Evolutionary conservation across 768 basidiomycete species (phyloP).

Genomic region (Phallus indusiatus): DNA sequence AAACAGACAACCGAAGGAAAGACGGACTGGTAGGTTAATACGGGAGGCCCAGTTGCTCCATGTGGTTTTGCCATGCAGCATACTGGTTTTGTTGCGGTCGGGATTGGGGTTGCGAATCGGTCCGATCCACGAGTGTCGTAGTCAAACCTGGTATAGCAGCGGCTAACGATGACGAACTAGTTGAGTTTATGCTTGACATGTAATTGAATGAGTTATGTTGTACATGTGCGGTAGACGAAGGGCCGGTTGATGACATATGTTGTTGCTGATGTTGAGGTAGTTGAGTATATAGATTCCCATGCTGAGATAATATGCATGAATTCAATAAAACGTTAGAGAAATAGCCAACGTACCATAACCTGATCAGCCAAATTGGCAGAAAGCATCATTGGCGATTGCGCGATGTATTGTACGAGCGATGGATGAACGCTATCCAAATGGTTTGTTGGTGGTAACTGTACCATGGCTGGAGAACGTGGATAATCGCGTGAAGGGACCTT

Average conservation of each 20-base stretch:
- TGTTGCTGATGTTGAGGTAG: not conserved
- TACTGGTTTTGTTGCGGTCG: slow-evolving; percentile 1
- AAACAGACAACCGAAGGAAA: not conserved
- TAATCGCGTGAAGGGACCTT: not conserved
- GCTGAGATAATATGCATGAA: not conserved
- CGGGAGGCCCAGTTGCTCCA: slow-evolving; percentile 8
- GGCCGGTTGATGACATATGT: not conserved
- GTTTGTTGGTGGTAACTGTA: slow-evolving; percentile 7
- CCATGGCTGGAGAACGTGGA: slow-evolving; percentile 5
- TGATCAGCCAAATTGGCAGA: not conserved
- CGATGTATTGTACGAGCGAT: slow-evolving; percentile 7
- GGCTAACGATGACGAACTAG: slow-evolving; percentile 1
- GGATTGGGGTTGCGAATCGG: not conserved
- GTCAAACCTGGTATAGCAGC: slow-evolving; percentile 1
- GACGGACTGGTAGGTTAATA: not conserved
- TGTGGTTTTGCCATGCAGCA: slow-evolving; percentile 6
- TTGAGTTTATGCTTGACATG: not conserved
- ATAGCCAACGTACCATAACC: not conserved
- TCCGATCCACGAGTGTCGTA: not conserved
- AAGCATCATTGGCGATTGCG: not conserved
- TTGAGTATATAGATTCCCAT: not conserved
- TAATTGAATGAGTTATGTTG: not conserved
- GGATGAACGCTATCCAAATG: slow-evolving; percentile 10
- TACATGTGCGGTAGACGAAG: not conserved
- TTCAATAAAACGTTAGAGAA: not conserved